Base-by-base conservation (phyloP, 169 alveolate genomes). In the Plasmodium gaboni region DNA sequence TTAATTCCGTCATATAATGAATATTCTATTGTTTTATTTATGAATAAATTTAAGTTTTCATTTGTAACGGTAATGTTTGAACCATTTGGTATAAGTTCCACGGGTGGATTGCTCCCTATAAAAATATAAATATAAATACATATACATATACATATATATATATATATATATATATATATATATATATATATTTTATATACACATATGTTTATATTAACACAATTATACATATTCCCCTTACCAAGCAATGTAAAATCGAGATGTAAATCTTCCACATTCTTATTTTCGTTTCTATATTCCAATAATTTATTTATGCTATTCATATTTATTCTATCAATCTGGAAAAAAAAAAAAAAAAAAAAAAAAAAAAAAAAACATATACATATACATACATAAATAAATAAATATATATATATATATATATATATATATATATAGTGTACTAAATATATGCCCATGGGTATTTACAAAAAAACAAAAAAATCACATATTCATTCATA, bases 1-100 rank as follows among this genome's bases (percentile, higher is more conserved):
- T 88, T 74, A 28, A 93, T 76, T 28, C 96, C 96, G 24, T 89
- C 94, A 57, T 87, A 90, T 51, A 93, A 74, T 19, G 93, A 91
- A 68, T 91, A 60, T 38, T 73, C 74, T 38, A 91, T 83, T 15
- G 93, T 88, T 42, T 78, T 67, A 46, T 57, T 73, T 64, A 93
- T 80, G 78, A 88, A 93, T 61, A 92, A 73, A 32, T 57, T 59
- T 64, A 92, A 87, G 51, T 93, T 92, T 44, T 88, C 94, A 42
- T 69, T 74, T 44, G 76, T 91, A 44, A 93, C 95, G 7, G 38
- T 12, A 22, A 91, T 64, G 55, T 71, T 55, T 17, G 89, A 74
- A 10, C 96, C 96, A 22, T 86, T 74, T 13, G 93, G 88, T 26
- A 93, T 88, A 13, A 93, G 87, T 15, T 91, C 93, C 26, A 89